Percentiles rank a stretch among this genome's conserved stretches.
These are phyloP conservation scores for Alternaria novae-zelandiae DNA, from an alignment of 2,329 filamentous ascomycete genomes.

Conservation along the genomic window DNA sequence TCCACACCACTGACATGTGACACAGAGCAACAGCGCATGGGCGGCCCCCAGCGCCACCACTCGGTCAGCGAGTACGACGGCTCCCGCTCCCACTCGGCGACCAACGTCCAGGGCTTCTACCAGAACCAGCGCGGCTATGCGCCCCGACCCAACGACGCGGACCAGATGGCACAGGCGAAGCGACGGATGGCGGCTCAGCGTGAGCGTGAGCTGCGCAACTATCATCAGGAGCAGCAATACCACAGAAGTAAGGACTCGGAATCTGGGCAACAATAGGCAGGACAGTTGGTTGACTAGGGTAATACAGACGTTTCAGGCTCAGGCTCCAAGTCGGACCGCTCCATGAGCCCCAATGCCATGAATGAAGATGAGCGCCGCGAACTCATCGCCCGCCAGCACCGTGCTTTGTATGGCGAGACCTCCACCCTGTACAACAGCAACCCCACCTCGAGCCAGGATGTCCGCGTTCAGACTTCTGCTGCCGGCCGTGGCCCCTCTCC, in stretches of 20 bases:
- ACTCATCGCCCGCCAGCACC: slow-evolving; percentile 93
- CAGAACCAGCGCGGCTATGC: slow-evolving; percentile 85
- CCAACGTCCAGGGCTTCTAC: slow-evolving; percentile 92
- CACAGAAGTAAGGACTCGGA: slow-evolving; percentile 95
- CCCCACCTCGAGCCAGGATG: slow-evolving; percentile 69
- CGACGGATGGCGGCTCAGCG: slow-evolving; percentile 98
- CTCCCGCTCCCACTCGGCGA: slow-evolving; percentile 73
- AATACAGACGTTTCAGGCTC: slow-evolving; percentile 72
- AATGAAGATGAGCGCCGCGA: slow-evolving; percentile 96
- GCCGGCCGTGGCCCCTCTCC: slow-evolving; percentile 77
- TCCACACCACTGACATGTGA: slow-evolving; percentile 18
- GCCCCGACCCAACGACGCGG: slow-evolving; percentile 85
- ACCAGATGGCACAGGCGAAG: slow-evolving; percentile 99
- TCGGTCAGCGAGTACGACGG: slow-evolving; percentile 85
- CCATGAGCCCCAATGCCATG: slow-evolving; percentile 83
- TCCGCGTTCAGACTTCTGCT: slow-evolving; percentile 64
- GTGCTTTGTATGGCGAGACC: slow-evolving; percentile 84
- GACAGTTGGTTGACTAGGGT: slow-evolving; percentile 60
- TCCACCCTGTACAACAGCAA: slow-evolving; percentile 72
- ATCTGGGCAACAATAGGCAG: slow-evolving; percentile 68
- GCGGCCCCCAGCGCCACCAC: slow-evolving; percentile 74
- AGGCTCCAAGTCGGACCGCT: slow-evolving; percentile 82
- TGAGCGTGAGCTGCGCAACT: slow-evolving; percentile 98
- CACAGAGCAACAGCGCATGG: slow-evolving; percentile 68
- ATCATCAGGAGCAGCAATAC: slow-evolving; percentile 99